These are phyloP conservation scores for Acanthamoeba culbertsoni DNA, from an alignment of 208 protist species.

Conservation along the genomic window DNA sequence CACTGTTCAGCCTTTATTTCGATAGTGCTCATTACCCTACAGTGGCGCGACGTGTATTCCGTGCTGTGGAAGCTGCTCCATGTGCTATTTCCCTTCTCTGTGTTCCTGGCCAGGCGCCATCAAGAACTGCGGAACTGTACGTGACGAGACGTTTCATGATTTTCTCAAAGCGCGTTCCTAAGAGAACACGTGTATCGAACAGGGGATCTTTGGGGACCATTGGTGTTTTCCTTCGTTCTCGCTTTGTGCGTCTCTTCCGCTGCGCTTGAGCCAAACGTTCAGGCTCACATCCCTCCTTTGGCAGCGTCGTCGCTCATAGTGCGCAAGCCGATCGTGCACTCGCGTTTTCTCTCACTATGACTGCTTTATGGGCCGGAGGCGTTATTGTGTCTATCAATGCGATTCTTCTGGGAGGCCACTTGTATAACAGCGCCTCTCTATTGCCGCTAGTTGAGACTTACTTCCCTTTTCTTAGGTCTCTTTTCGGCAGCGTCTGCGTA, in stretches of 20 bases:
- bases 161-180: no score
- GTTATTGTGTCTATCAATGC: conserved; percentile 70
- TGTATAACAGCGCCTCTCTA: conserved; percentile 3
- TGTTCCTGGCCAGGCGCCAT: not conserved
- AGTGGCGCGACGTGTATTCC: conserved; percentile 63
- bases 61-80: conserved; percentile 63
- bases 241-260: not conserved
- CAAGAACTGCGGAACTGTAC: conserved; percentile 66
- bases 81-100: conserved; percentile 44
- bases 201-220: conserved; percentile 74
- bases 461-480: not conserved
- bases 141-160: not conserved
- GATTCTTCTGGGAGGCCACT: conserved; percentile 72
- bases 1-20: not conserved
- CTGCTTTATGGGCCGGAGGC: conserved; percentile 70
- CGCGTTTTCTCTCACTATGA: conserved; percentile 68
- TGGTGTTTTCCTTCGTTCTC: conserved; percentile 66
- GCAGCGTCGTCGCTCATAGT: not conserved
- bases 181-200: not conserved
- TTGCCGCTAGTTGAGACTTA: not conserved
- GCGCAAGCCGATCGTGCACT: not conserved
- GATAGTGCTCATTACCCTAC: not conserved
- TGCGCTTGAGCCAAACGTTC: not conserved
- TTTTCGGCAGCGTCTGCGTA: conserved; percentile 75
- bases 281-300: not conserved